Conservation (phyloP, 768 basidiomycete species). For the Mycena polygramma region DNA sequence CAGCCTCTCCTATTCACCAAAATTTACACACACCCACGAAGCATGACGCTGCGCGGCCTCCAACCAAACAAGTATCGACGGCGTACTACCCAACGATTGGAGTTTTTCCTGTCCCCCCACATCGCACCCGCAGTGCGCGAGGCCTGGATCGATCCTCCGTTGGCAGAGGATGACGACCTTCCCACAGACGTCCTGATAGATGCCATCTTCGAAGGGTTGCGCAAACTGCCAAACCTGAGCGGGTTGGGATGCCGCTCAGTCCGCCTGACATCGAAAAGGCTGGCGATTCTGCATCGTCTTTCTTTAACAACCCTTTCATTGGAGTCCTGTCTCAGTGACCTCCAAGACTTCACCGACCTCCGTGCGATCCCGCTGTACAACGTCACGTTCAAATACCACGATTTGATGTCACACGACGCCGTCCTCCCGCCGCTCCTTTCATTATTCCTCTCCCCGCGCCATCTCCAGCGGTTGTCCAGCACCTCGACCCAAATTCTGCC, state of each 20-base stretch:
- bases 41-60: constrained; percentile 15
- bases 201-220: constrained; percentile 35
- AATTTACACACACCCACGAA: constrained; percentile 27
- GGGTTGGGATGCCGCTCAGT: constrained; percentile 26
- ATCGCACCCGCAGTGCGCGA: constrained; percentile 38
- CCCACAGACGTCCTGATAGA: constrained; percentile 37
- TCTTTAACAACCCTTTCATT: constrained; percentile 26
- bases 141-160: constrained; percentile 35
- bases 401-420: constrained; percentile 15
- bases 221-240: constrained; percentile 33
- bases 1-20: constrained; percentile 35
- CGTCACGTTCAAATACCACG: constrained; percentile 29
- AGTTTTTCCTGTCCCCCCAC: constrained; percentile 33
- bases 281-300: constrained; percentile 28
- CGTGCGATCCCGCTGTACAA: constrained; percentile 20
- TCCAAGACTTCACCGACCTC: constrained; percentile 18
- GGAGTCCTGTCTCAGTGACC: constrained; percentile 34
- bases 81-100: constrained; percentile 27
- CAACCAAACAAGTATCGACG: constrained; percentile 29
- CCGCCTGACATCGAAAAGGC: constrained; percentile 24
- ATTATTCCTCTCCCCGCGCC: constrained; percentile 34
- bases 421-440: constrained; percentile 27
- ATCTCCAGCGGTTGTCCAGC: constrained; percentile 29
- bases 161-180: constrained; percentile 32
- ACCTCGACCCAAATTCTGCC: constrained; percentile 30